phyloP scores from a whole-genome alignment of 768 basidiomycete genomes.

The Crassisporium funariophilum region DNA sequence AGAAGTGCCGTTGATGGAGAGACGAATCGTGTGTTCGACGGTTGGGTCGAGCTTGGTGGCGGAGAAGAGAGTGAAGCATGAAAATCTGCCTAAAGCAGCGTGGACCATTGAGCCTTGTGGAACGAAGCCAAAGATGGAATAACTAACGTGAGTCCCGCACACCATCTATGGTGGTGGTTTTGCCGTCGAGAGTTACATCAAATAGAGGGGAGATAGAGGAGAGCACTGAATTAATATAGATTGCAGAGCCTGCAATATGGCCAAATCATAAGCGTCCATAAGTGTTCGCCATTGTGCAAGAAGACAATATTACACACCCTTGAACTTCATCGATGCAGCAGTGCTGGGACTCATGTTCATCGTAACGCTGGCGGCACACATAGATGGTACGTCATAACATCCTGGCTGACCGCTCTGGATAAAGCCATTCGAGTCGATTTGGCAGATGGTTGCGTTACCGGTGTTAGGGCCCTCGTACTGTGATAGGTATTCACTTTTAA shows the following conservation, averaged over 20 bases:
- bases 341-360: background rate
- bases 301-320: background rate
- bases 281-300: no score
- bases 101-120: background rate
- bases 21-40: background rate
- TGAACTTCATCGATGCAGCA: slow-evolving; percentile 4
- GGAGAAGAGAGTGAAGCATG: background rate
- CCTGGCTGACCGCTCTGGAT: background rate
- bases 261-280: background rate
- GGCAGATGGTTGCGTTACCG: background rate
- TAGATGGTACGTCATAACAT: background rate
- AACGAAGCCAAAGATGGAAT: background rate
- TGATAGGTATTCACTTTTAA: background rate
- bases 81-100: background rate
- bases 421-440: background rate
- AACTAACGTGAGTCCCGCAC: background rate
- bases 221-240: slow-evolving; percentile 4
- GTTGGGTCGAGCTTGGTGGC: slow-evolving; percentile 5
- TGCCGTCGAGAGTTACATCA: slow-evolving; percentile 4
- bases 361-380: slow-evolving; percentile 1
- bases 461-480: background rate
- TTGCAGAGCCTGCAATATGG: slow-evolving; percentile 1
- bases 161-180: background rate
- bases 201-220: slow-evolving; percentile 1
- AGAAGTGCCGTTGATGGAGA: slow-evolving; percentile 1